Percentiles rank a stretch among this genome's conserved stretches.
Evolutionary conservation across 768 basidiomycete species (phyloP).

Genomic region (Myochromella boudieri): DNA sequence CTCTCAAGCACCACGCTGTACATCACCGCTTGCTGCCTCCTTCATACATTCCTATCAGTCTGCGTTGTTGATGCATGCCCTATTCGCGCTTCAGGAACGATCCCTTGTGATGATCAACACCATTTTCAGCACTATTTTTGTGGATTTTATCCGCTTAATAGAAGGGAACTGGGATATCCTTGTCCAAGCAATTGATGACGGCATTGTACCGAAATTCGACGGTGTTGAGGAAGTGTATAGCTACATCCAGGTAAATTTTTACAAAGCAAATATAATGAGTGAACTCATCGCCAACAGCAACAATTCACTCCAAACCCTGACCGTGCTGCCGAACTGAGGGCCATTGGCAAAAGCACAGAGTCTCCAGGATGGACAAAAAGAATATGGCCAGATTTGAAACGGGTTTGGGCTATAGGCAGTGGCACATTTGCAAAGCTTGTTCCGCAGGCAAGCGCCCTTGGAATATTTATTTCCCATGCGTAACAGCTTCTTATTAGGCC

Average conservation of each 20-base stretch:
- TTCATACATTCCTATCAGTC: conserved; percentile 10
- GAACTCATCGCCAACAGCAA: not conserved
- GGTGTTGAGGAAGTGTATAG: conserved; percentile 1
- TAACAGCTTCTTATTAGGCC: too few species aligned
- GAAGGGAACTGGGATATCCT: conserved; percentile 9
- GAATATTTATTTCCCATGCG: too few species aligned
- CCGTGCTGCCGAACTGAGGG: conserved; percentile 6
- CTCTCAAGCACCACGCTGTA: conserved; percentile 1
- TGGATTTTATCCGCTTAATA: conserved; percentile 10
- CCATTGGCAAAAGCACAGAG: not conserved
- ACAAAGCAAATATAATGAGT: too few species aligned
- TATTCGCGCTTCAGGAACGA: conserved; percentile 9
- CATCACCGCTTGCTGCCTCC: conserved; percentile 6
- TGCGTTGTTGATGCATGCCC: conserved; percentile 7
- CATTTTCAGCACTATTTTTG: conserved; percentile 8
- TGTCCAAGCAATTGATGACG: conserved; percentile 6
- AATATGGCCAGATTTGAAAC: conserved; percentile 7
- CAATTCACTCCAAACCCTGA: conserved; percentile 6
- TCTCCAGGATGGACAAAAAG: conserved; percentile 8
- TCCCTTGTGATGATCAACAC: conserved; percentile 8
- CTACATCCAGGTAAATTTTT: conserved; percentile 9
- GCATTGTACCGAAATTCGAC: conserved; percentile 5
- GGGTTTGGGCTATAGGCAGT: conserved; percentile 6
- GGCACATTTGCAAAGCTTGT: conserved; percentile 5
- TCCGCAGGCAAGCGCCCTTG: conserved; percentile 4